phyloP scores from a whole-genome alignment of 768 basidiomycete species.

The Naganishia vishniacii region DNA sequence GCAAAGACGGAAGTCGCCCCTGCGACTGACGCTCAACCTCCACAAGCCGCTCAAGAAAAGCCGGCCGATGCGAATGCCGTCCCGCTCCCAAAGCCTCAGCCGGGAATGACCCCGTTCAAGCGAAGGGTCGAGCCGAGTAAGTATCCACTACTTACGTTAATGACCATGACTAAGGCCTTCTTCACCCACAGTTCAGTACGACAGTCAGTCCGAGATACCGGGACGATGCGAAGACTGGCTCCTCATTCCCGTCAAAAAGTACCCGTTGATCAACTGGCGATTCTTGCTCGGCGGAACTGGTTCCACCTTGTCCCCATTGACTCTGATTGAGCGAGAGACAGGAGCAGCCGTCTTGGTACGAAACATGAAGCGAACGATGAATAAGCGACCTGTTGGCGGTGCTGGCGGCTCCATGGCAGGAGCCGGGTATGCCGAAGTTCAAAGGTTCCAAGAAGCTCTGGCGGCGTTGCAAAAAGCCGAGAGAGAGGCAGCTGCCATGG shows the following conservation, averaged over 20 bases:
- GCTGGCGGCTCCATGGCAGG: not conserved
- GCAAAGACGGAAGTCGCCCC: not conserved
- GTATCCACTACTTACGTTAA: not conserved
- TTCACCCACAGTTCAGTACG: conserved; percentile 3
- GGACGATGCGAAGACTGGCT: conserved; percentile 23
- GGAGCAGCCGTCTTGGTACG: conserved; percentile 26
- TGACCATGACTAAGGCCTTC: no score
- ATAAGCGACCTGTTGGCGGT: conserved; percentile 7
- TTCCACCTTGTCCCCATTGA: conserved; percentile 17
- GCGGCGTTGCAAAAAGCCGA: conserved; percentile 17
- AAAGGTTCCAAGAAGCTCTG: conserved; percentile 18
- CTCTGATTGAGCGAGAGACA: conserved; percentile 26
- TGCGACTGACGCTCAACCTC: not conserved
- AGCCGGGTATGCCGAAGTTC: conserved; percentile 12
- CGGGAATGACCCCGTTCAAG: conserved; percentile 3
- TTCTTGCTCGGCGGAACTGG: conserved; percentile 15
- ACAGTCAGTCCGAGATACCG: conserved; percentile 19
- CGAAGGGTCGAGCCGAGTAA: not conserved
- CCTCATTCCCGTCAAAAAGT: conserved; percentile 23
- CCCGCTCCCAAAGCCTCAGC: conserved; percentile 4
- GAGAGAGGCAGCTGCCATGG: not conserved
- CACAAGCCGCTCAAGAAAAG: not conserved
- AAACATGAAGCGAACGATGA: conserved; percentile 22
- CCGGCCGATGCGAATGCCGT: not conserved
- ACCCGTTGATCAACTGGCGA: conserved; percentile 28